phyloP scores from a whole-genome alignment of 108 stramenopile species.

The Chaetoceros tenuissimus region DNA sequence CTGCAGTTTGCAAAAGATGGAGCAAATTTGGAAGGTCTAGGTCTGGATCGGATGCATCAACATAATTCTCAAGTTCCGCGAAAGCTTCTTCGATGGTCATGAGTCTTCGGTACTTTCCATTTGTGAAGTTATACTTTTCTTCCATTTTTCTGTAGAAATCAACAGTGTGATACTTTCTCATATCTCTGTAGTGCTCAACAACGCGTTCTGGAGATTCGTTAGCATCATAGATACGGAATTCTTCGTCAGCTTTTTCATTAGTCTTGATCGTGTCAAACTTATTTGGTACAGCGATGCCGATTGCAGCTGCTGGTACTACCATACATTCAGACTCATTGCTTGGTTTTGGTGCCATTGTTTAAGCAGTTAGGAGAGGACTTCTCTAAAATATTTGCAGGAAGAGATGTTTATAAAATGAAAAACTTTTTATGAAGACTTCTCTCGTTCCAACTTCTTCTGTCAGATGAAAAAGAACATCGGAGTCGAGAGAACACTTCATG shows the following conservation, averaged over 20 bases:
- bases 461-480: no score
- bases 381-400: no score
- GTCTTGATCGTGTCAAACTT: conserved; percentile 38
- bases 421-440: no score
- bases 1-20: conserved; percentile 74
- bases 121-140: conserved; percentile 35
- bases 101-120: conserved; percentile 30
- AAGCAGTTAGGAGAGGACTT: no score
- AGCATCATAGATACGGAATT: conserved; percentile 46
- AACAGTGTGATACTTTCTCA: conserved; percentile 54
- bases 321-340: no score
- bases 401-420: no score
- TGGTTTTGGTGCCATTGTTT: no score
- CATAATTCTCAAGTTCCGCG: conserved; percentile 54
- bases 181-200: conserved; percentile 49
- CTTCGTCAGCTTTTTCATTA: conserved; percentile 43
- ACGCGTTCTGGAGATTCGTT: conserved; percentile 30
- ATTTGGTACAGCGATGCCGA: conserved; percentile 6
- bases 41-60: conserved; percentile 76
- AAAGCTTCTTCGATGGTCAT: conserved; percentile 78
- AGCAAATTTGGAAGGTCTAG: conserved; percentile 61
- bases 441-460: no score
- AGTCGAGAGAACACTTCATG: no score
- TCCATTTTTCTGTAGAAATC: conserved; percentile 53
- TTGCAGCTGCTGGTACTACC: no score